phyloP scores from a whole-genome alignment of 2,329 filamentous ascomycete genomes.

The Bipolaris victoriae region DNA sequence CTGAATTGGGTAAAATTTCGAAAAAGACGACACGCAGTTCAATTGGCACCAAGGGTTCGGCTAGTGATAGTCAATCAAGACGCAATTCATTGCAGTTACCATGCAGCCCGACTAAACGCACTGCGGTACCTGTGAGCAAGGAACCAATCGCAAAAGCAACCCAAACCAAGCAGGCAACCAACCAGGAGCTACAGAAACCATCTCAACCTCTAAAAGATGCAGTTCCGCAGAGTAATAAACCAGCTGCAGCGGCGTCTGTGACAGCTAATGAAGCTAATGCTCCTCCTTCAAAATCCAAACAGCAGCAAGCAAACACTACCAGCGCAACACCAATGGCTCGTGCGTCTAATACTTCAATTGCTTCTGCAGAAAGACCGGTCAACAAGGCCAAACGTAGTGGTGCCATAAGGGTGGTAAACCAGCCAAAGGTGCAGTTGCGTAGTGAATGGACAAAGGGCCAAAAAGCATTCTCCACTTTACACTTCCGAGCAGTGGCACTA shows the following conservation, averaged over 20 bases:
- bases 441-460: conserved; percentile 22
- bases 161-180: background rate
- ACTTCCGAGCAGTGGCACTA: conserved; percentile 25
- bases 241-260: background rate
- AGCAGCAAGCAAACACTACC: background rate
- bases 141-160: background rate
- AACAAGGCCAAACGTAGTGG: conserved; percentile 2
- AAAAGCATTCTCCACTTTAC: conserved; percentile 26
- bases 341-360: background rate
- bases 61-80: background rate
- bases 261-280: background rate
- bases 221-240: background rate
- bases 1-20: conserved; percentile 2
- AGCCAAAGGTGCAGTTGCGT: conserved; percentile 19
- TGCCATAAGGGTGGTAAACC: conserved; percentile 37
- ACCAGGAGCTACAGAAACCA: background rate
- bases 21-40: conserved; percentile 5
- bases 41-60: background rate
- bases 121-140: background rate
- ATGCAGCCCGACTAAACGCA: background rate
- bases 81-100: background rate
- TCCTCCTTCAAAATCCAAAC: background rate
- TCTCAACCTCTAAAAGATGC: background rate
- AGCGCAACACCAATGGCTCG: background rate
- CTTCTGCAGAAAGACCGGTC: background rate